These are phyloP conservation scores for Sphaerulina musiva DNA, from an alignment of 2,329 filamentous ascomycete species.

Conservation along the genomic window DNA sequence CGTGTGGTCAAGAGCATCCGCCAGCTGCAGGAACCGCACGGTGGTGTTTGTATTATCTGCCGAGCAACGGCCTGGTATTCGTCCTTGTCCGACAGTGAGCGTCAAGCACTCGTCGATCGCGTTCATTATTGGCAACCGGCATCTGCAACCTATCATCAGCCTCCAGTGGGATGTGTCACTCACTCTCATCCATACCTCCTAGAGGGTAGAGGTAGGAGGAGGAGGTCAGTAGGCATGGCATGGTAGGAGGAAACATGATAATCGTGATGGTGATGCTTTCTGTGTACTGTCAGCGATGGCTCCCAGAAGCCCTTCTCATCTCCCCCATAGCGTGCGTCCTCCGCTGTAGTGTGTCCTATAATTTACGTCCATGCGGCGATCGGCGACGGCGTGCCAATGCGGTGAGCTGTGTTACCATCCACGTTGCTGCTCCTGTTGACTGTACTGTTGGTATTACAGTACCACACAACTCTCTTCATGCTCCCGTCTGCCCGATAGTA, in stretches of 20 bases:
- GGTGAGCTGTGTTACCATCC: slow-evolving; percentile 7
- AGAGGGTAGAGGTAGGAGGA: background rate
- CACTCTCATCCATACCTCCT: too few species aligned
- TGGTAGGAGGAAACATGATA: too few species aligned
- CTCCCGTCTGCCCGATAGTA: too few species aligned
- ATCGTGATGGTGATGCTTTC: too few species aligned
- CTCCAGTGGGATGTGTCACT: too few species aligned
- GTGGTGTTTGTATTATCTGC: background rate
- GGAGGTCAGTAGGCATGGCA: background rate
- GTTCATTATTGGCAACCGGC: background rate
- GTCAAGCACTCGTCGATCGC: slow-evolving; percentile 1
- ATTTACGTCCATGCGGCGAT: slow-evolving; percentile 9
- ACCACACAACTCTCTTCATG: too few species aligned
- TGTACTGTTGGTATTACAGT: too few species aligned
- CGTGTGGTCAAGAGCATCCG: slow-evolving; percentile 4
- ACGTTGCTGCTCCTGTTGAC: background rate
- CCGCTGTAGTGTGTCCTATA: slow-evolving; percentile 1
- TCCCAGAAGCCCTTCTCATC: background rate
- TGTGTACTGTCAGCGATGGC: background rate
- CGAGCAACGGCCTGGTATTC: slow-evolving; percentile 9
- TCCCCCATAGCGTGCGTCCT: slow-evolving; percentile 1
- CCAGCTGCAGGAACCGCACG: slow-evolving; percentile 10
- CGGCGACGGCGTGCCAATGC: slow-evolving; percentile 1
- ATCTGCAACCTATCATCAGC: background rate
- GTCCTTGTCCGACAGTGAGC: background rate